Evolutionary conservation across 1,284 basidiomycete species (phyloP), one percentile per base, ranked within the genome.

Genomic region (Boletus sp.): DNA sequence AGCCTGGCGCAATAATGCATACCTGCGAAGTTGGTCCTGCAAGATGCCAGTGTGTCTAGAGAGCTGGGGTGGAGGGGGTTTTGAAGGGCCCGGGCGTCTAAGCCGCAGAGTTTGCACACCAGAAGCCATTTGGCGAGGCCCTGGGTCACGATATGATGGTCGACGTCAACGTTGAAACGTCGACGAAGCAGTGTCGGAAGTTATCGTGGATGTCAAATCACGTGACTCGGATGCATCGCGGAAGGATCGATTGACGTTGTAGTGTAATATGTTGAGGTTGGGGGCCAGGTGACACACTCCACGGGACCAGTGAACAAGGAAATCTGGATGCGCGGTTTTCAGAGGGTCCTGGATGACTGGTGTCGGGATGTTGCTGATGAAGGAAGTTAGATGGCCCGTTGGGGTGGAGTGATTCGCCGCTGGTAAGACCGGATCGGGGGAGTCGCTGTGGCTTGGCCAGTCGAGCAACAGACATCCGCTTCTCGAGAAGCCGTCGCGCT

Each of bases 11-110:
- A 16, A 29, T 33, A 39, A 38, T 16, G 38, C 65, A 49, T 44
- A 82, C 85, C 84, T 80, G 54, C 86, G 77, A 51, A 87, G 72
- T 59, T 86, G 82, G 57, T 90, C 87, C 64, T 90, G 87, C 22
- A 90, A 71, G 41, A 90, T 76, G 30, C 86, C 84, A 3, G 74
- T 70, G 61, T 88, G 81, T 39, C 79, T 65, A 34, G 61, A 62
- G 36, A 68, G 58, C 16, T 64, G 61, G 16, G 68, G 62, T 22
- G 59, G 35, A 22, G 35, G 47, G 8, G 67, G 60, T 27, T 73
- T 68, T 46, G 65, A 56, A 27, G 69, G 53, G 27, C 70, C 67
- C 45, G 81, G 80, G 37, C 76, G 72, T 48, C 81, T 75, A 46
- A 85, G 74, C 48, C 78, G 78, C 49, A 86, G 62, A 20, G 72